Conservation (phyloP, 2,329 filamentous ascomycete genomes). For the Claviceps sp. region DNA sequence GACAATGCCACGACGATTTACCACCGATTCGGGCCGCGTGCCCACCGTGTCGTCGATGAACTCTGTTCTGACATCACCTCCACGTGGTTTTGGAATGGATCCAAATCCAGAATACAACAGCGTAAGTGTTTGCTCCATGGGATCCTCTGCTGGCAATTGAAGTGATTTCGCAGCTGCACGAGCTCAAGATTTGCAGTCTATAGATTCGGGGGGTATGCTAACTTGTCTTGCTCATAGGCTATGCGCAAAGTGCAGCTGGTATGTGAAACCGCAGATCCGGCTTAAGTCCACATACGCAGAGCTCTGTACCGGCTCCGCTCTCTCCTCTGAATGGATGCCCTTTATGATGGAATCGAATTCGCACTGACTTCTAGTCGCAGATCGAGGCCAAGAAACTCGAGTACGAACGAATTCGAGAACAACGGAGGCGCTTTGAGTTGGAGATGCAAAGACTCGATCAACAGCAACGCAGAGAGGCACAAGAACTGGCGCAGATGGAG, state of each 20-base stretch:
- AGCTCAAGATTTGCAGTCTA: not conserved
- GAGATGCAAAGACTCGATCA: slow-evolving; percentile 85
- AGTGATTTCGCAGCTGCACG: not conserved
- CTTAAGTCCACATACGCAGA: not conserved
- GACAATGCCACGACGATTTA: slow-evolving; percentile 81
- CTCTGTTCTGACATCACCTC: slow-evolving; percentile 32
- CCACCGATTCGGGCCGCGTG: slow-evolving; percentile 76
- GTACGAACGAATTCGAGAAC: slow-evolving; percentile 81
- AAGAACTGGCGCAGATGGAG: slow-evolving; percentile 74
- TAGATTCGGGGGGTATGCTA: not conserved
- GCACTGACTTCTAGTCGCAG: slow-evolving; percentile 30
- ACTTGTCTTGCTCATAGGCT: slow-evolving; percentile 28
- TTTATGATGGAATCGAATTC: not conserved
- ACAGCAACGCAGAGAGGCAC: slow-evolving; percentile 69
- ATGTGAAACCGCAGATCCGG: slow-evolving; percentile 25
- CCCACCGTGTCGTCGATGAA: slow-evolving; percentile 51
- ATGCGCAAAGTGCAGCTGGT: slow-evolving; percentile 67
- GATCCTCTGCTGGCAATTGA: not conserved
- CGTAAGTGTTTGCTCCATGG: slow-evolving; percentile 16
- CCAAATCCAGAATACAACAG: slow-evolving; percentile 33
- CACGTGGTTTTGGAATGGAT: slow-evolving; percentile 30
- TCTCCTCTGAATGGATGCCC: not conserved
- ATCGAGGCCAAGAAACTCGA: slow-evolving; percentile 89
- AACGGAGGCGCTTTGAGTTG: slow-evolving; percentile 77
- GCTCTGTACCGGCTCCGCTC: not conserved